Percentiles rank a stretch among this genome's conserved stretches.
These are phyloP conservation scores for Panicum virgatum DNA, from an alignment of 202 grass and related monocot genomes.

Conservation along the genomic window DNA sequence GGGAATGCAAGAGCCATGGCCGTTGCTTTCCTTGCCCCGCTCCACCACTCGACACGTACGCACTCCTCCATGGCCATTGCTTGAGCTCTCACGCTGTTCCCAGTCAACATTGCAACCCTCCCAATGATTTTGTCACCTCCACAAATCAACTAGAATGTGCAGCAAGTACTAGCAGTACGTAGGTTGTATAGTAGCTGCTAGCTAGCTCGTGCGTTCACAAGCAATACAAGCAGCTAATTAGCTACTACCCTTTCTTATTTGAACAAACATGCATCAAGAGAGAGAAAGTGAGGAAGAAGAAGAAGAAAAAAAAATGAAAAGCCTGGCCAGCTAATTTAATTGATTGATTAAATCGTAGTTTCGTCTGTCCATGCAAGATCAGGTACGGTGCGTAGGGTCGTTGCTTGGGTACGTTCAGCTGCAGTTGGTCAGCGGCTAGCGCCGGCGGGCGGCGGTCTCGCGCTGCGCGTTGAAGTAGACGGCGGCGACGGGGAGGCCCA, in stretches of 20 bases:
- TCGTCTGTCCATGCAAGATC: slow-evolving; percentile 23
- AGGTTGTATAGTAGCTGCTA: neutral
- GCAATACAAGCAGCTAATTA: slow-evolving; percentile 22
- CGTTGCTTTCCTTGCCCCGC: neutral
- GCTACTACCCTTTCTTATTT: slow-evolving; percentile 35
- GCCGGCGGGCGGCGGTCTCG: slow-evolving; percentile 92
- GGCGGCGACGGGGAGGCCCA: slow-evolving; percentile 78
- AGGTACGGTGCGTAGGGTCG: neutral
- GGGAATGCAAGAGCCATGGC: slow-evolving; percentile 34
- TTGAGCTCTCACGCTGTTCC: slow-evolving; percentile 1
- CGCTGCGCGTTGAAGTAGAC: slow-evolving; percentile 97
- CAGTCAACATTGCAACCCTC: slow-evolving; percentile 32
- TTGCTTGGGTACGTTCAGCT: slow-evolving; percentile 1
- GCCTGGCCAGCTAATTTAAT: neutral
- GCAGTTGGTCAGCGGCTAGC: slow-evolving; percentile 35
- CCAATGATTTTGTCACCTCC: slow-evolving; percentile 28
- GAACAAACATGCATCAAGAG: slow-evolving; percentile 30
- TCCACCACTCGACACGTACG: slow-evolving; percentile 19
- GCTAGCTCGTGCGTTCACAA: slow-evolving; percentile 14
- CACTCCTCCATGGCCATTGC: neutral
- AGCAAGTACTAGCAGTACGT: neutral
- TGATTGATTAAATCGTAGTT: neutral
- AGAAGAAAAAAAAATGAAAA: neutral
- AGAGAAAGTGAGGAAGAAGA: neutral
- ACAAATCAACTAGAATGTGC: slow-evolving; percentile 34